phyloP scores from a whole-genome alignment of 1,139 yeast genomes.

The Yamadazyma kanchanaburiensis region DNA sequence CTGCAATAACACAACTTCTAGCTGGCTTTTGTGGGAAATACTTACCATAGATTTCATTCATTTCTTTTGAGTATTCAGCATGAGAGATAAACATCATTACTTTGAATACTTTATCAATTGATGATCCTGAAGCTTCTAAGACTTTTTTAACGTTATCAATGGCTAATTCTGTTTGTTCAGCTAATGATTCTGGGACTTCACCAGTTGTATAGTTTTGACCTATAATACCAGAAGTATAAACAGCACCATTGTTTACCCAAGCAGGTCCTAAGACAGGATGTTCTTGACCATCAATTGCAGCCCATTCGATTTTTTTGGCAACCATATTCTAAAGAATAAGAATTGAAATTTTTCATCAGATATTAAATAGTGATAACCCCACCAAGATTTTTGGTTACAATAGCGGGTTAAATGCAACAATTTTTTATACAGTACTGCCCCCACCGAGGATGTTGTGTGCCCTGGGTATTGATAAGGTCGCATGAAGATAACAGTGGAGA shows the following conservation, averaged over 20 bases:
- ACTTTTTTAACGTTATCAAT: constrained; percentile 42
- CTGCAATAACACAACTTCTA: constrained; percentile 49
- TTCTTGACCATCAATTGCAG: constrained; percentile 34
- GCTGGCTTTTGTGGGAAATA: constrained; percentile 52
- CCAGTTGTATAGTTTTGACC: constrained; percentile 34
- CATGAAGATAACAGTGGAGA: neutral
- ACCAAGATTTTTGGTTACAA: no score
- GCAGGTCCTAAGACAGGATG: constrained; percentile 45
- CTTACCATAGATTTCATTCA: constrained; percentile 47
- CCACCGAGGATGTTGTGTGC: constrained; percentile 1
- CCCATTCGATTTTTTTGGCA: constrained; percentile 37
- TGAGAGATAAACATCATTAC: constrained; percentile 50
- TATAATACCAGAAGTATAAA: constrained; percentile 44
- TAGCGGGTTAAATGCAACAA: no score
- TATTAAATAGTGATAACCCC: no score
- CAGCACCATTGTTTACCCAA: constrained; percentile 45
- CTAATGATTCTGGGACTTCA: constrained; percentile 35
- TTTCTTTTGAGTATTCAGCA: constrained; percentile 38
- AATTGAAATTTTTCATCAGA: no score
- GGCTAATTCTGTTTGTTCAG: constrained; percentile 45
- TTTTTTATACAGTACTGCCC: no score
- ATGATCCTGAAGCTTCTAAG: constrained; percentile 45
- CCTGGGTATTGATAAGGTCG: neutral
- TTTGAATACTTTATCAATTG: constrained; percentile 49
- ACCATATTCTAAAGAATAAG: no score